Conservation (phyloP, 1,284 basidiomycete species). For the Ganoderma meredithae region DNA sequence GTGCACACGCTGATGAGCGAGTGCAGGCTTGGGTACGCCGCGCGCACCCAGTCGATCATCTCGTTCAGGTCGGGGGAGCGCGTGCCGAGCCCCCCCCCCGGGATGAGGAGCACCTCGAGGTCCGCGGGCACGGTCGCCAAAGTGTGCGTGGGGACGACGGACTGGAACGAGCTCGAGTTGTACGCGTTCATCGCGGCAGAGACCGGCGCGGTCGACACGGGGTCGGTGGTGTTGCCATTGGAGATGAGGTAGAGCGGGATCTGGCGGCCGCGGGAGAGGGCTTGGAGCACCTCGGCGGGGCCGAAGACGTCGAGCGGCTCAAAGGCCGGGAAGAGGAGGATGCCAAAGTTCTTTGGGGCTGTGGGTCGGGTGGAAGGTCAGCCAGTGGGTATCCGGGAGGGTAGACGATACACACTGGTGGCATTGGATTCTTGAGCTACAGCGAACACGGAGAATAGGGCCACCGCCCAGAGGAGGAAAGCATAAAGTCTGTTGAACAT, state of each 20-base stretch:
- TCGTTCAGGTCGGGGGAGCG: background rate
- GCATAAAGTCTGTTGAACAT: background rate
- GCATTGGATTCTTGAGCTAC: background rate
- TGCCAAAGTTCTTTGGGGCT: slow-evolving; percentile 8
- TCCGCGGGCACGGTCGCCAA: slow-evolving; percentile 4
- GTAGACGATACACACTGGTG: background rate
- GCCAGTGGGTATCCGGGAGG: background rate
- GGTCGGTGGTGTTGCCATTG: background rate
- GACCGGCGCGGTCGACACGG: background rate
- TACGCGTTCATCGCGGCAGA: slow-evolving; percentile 6
- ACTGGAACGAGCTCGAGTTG: slow-evolving; percentile 8
- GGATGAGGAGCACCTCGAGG: slow-evolving; percentile 17
- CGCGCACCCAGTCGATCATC: slow-evolving; percentile 2
- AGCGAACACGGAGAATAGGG: background rate
- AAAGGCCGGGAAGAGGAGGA: slow-evolving; percentile 11
- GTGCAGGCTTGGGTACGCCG: background rate
- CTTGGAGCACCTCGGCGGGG: slow-evolving; percentile 8
- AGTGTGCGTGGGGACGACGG: slow-evolving; percentile 11
- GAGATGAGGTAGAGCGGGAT: slow-evolving; percentile 12
- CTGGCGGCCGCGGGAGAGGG: background rate
- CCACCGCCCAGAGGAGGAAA: background rate
- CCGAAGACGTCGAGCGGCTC: slow-evolving; percentile 16
- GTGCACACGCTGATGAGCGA: slow-evolving; percentile 16
- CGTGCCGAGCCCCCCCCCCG: slow-evolving; percentile 12
- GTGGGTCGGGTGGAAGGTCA: background rate